Conservation (phyloP, 2,329 filamentous ascomycete genomes). For the Epichloe typhina region DNA sequence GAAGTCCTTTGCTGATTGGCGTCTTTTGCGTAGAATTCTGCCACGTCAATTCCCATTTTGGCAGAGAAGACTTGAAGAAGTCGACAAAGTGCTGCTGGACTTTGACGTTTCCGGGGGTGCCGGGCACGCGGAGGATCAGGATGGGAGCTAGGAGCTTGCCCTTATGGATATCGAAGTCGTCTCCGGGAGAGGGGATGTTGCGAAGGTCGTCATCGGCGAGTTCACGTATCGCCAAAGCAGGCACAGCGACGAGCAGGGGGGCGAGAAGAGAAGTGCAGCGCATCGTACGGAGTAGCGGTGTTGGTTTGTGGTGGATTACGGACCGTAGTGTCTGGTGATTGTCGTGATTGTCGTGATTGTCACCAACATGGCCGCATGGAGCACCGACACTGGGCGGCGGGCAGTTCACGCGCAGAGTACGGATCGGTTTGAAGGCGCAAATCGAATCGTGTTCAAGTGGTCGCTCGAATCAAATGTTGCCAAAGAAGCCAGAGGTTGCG, state of each 20-base stretch:
- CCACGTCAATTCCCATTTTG: slow-evolving; percentile 66
- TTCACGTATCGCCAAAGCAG: slow-evolving; percentile 27
- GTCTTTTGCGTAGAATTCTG: slow-evolving; percentile 87
- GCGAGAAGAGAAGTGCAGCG: not conserved
- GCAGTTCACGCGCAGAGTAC: no score
- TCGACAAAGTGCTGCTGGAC: slow-evolving; percentile 72
- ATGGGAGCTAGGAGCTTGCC: slow-evolving; percentile 76
- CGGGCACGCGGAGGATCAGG: slow-evolving; percentile 73
- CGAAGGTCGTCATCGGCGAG: slow-evolving; percentile 66
- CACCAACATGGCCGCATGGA: not conserved
- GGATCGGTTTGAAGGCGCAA: no score
- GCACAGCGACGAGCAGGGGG: slow-evolving; percentile 1
- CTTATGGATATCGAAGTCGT: slow-evolving; percentile 65
- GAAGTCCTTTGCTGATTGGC: slow-evolving; percentile 59
- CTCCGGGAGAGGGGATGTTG: slow-evolving; percentile 55
- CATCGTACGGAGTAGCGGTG: not conserved
- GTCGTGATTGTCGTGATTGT: not conserved
- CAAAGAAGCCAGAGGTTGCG: no score
- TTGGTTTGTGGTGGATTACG: no score
- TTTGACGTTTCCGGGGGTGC: slow-evolving; percentile 57
- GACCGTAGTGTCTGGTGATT: not conserved
- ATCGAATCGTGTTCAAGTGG: no score
- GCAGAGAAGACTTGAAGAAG: slow-evolving; percentile 65
- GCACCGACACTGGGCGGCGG: no score
- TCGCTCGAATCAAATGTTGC: no score